phyloP scores from a whole-genome alignment of 2,329 filamentous ascomycete species.

The Cucurbitaria berberidis region DNA sequence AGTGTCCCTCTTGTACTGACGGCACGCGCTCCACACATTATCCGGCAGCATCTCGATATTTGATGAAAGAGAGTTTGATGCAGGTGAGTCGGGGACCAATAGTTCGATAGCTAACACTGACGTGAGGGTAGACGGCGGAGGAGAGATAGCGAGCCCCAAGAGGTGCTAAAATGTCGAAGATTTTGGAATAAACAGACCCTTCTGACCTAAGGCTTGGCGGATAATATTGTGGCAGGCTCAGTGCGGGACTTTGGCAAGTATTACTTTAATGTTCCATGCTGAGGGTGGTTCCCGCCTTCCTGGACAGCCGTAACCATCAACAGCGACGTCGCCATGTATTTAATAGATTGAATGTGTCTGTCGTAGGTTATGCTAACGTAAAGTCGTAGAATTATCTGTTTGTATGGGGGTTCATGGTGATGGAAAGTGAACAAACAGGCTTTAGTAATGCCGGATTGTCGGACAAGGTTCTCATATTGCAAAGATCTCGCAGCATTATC shows the following conservation, averaged over 20 bases:
- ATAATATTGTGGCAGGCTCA: neutral
- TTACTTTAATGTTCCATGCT: neutral
- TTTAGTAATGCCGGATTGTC: too few relatives aligned
- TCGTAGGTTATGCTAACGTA: too few relatives aligned
- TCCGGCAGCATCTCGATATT: constrained; percentile 6
- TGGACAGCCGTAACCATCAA: neutral
- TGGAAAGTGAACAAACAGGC: too few relatives aligned
- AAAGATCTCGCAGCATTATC: neutral
- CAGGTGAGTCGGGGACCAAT: neutral
- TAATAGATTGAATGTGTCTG: too few relatives aligned
- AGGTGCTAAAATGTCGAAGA: neutral
- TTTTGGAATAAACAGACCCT: neutral
- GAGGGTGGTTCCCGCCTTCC: neutral
- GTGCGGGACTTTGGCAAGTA: neutral
- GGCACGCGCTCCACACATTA: constrained; percentile 44
- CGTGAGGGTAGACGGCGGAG: too few relatives aligned
- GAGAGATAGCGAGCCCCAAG: too few relatives aligned
- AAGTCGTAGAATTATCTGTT: too few relatives aligned
- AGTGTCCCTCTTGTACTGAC: constrained; percentile 53
- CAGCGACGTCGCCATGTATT: neutral
- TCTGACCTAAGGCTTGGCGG: neutral
- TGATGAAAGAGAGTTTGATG: neutral
- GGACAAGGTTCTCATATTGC: too few relatives aligned
- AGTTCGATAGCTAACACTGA: too few relatives aligned
- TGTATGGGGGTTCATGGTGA: too few relatives aligned